Evolutionary conservation across 2,329 filamentous ascomycete species (phyloP), one percentile per base, ranked within the genome.

Genomic region (Aspergillus sp.): DNA sequence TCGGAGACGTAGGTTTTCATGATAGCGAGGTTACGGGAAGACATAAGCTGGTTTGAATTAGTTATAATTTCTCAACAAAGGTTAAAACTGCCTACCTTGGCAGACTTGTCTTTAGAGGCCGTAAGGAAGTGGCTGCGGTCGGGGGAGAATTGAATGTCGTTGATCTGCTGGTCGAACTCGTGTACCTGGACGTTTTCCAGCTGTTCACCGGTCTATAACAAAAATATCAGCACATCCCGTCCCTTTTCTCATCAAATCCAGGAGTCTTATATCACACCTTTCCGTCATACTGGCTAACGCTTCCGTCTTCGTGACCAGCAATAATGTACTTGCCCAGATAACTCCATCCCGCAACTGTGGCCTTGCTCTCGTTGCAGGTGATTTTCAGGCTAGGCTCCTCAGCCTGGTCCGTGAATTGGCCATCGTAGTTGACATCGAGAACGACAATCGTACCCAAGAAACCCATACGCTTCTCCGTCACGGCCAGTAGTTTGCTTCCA

Each of bases 101-200:
- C 89, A 47, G 90, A 89, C 85, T 99, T 99, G 84, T 99, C 95
- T 83, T 97, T 98, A 73, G 89, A 95, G 58, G 95, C 89, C 58
- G 95, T 99, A 81, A 99, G 95, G 82, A 98, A 98, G 82, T 97
- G 97, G 70, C 93, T 96, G 69, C 93, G 87, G 82, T 99, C 95
- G 54, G 86, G 77, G 55, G 91, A 89, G 90, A 95, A 98, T 80
- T 99, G 95, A 61, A 99, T 85, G 77, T 99, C 95, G 69, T 90
- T 95, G 70, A 99, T 90, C 76, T 84, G 83, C 71, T 83, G 80
- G 80, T 91, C 89, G 70, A 89, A 87, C 78, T 96, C 93, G 80
- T 99, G 95, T 60, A 88, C 88, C 74, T 89, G 88, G 71, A 89
- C 83, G 77, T 91, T 92, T 79, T 89, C 86, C 66, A 96, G 77